Conservation (phyloP, 495 filamentous ascomycete species). For the Aspergillus funiculosus region DNA sequence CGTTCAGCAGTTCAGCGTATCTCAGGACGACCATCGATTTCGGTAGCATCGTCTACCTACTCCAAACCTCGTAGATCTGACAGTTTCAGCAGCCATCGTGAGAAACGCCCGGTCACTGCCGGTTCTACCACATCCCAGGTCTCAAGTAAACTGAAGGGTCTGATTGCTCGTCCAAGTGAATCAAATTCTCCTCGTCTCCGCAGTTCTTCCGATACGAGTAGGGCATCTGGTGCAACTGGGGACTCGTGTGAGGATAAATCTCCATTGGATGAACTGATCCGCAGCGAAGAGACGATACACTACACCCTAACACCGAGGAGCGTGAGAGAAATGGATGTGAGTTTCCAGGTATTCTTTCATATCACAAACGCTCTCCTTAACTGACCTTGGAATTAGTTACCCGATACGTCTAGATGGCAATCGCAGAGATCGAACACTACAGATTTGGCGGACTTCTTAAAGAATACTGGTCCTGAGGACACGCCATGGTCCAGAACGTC, state of each 20-base stretch:
- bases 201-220: conserved; percentile 46
- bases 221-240: conserved; percentile 30
- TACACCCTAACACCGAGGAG: conserved; percentile 87
- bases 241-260: conserved; percentile 46
- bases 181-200: conserved; percentile 34
- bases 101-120: conserved; percentile 50
- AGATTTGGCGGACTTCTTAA: conserved; percentile 36
- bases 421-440: conserved; percentile 30
- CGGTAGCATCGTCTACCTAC: conserved; percentile 27
- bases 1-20: conserved; percentile 50
- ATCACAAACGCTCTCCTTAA: background rate
- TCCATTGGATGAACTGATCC: conserved; percentile 80
- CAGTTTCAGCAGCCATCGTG: conserved; percentile 44
- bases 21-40: conserved; percentile 28
- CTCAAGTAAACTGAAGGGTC: conserved; percentile 48
- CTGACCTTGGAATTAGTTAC: conserved; percentile 28
- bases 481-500: conserved; percentile 20
- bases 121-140: conserved; percentile 49
- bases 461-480: conserved; percentile 29
- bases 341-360: conserved; percentile 16
- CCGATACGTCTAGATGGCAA: conserved; percentile 36
- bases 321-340: conserved; percentile 80
- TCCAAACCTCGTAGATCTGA: conserved; percentile 32
- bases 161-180: conserved; percentile 29
- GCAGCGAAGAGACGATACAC: conserved; percentile 85